These are phyloP conservation scores for Geotrichum reessii DNA, from an alignment of 1,139 yeast genomes.

Conservation along the genomic window DNA sequence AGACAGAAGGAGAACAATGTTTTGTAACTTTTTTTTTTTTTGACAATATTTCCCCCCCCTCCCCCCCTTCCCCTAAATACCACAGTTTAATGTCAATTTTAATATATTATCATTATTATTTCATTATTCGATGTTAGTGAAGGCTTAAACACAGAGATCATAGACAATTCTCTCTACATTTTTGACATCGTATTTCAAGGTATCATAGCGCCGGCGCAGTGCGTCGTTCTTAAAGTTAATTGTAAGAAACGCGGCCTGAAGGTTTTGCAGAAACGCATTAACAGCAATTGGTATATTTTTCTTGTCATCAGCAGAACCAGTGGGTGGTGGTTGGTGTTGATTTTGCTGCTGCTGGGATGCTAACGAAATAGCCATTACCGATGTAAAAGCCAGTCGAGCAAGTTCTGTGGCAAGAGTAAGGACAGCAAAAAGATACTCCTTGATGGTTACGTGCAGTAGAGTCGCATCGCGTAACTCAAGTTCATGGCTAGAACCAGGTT, in stretches of 20 bases:
- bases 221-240: constrained; percentile 35
- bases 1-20: constrained; percentile 14
- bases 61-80: too few relatives aligned
- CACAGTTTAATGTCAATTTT: background rate
- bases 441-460: constrained; percentile 11
- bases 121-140: background rate
- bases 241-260: constrained; percentile 32
- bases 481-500: background rate
- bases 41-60: background rate
- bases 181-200: constrained; percentile 35
- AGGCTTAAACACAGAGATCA: constrained; percentile 29
- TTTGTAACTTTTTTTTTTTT: constrained; percentile 1
- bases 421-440: constrained; percentile 33
- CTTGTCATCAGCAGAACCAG: background rate
- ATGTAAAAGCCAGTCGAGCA: constrained; percentile 31
- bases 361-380: constrained; percentile 30
- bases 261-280: constrained; percentile 28
- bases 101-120: background rate
- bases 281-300: constrained; percentile 20
- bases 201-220: constrained; percentile 32
- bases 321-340: constrained; percentile 2
- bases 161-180: constrained; percentile 36
- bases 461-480: constrained; percentile 5
- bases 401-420: constrained; percentile 30
- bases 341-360: background rate